Evolutionary conservation across 2,329 filamentous ascomycete species (phyloP).

Genomic region (Exophiala lecanii-corni): DNA sequence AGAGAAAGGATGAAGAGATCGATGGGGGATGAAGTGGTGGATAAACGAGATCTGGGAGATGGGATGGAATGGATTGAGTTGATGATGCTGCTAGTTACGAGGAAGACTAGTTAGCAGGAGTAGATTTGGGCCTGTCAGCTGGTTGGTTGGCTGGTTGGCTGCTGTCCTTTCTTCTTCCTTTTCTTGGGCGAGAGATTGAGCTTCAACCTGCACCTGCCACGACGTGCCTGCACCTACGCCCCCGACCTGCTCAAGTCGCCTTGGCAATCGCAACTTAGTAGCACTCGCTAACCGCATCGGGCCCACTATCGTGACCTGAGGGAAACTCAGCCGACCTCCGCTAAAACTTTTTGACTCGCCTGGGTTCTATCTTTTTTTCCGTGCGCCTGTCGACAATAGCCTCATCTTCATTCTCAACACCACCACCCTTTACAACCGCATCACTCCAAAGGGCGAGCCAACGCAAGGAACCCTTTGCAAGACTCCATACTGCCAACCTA

Average conservation of each 20-base stretch:
- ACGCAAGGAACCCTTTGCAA: slow-evolving; percentile 41
- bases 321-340: neutral
- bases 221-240: too few relatives aligned
- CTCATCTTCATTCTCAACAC: slow-evolving; percentile 12
- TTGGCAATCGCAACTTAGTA: too few relatives aligned
- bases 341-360: slow-evolving; percentile 2
- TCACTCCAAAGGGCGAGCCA: slow-evolving; percentile 38
- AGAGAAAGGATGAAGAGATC: slow-evolving; percentile 6
- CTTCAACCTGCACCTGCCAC: neutral
- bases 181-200: neutral
- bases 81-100: slow-evolving; percentile 1
- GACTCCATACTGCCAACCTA: slow-evolving; percentile 1
- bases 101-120: too few relatives aligned
- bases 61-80: neutral
- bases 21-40: slow-evolving; percentile 6
- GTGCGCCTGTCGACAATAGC: neutral
- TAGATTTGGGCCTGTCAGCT: too few relatives aligned
- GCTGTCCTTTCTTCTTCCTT: neutral
- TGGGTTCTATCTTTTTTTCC: too few relatives aligned
- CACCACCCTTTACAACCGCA: neutral
- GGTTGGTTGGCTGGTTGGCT: neutral
- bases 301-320: too few relatives aligned
- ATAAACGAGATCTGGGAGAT: neutral
- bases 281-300: too few relatives aligned
- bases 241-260: too few relatives aligned